phyloP scores from a whole-genome alignment of 345 rosid species.

The Rhodomyrtus tomentosa region DNA sequence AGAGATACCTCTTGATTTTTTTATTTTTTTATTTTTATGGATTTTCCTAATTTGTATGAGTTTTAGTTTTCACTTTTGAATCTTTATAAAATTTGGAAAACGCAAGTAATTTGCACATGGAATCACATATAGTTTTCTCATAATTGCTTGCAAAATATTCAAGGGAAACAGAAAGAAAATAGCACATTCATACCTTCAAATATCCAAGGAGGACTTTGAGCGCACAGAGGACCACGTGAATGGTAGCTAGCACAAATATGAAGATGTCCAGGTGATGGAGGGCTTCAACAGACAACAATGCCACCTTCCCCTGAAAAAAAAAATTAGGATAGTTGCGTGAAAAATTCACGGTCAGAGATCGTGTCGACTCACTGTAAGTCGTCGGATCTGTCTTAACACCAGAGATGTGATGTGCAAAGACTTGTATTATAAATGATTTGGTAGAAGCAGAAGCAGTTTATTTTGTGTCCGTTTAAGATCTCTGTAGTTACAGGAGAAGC shows the following conservation, averaged over 20 bases:
- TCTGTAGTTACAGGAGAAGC: background rate
- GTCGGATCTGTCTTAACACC: background rate
- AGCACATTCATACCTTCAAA: background rate
- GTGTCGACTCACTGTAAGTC: background rate
- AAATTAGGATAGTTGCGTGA: background rate
- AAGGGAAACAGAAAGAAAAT: no score
- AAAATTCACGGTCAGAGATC: background rate
- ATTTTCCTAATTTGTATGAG: no score
- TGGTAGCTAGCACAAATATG: conserved; percentile 66
- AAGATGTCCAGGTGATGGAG: conserved; percentile 76
- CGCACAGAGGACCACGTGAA: conserved; percentile 59
- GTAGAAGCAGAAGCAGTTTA: background rate
- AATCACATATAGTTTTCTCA: no score
- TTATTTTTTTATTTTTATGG: conserved; percentile 8
- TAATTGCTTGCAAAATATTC: no score
- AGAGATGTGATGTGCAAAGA: background rate
- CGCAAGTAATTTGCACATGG: no score
- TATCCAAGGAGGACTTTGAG: conserved; percentile 32
- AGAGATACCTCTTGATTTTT: conserved; percentile 25
- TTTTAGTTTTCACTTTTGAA: no score
- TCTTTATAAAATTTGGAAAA: no score
- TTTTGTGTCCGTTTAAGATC: background rate
- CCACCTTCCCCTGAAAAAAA: conserved; percentile 47
- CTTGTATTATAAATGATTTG: background rate
- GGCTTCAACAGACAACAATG: conserved; percentile 52